Percentiles rank a stretch among this genome's conserved stretches.
Evolutionary conservation across 2,329 filamentous ascomycete species (phyloP).

Genomic region (Hirsutella thompsonii): DNA sequence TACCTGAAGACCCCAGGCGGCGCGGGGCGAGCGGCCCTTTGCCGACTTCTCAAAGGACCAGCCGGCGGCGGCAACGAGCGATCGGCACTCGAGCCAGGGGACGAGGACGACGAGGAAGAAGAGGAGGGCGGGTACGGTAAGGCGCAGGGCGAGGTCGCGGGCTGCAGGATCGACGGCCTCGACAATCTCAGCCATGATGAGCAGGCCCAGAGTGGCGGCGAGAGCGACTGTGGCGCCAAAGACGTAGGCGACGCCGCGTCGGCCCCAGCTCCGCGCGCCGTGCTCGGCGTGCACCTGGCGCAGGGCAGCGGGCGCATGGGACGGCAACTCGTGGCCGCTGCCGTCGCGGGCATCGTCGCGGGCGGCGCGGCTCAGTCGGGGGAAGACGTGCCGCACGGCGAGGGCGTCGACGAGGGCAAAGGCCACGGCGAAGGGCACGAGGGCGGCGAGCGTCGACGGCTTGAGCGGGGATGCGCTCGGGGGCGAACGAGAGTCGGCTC

Average conservation of each 20-base stretch:
- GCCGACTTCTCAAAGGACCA: conserved; percentile 48
- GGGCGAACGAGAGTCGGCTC: conserved; percentile 42
- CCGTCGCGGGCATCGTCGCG: conserved; percentile 32
- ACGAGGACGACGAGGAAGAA: conserved; percentile 62
- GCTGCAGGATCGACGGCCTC: conserved; percentile 58
- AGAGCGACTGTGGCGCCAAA: conserved; percentile 70
- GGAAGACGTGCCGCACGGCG: conserved; percentile 58
- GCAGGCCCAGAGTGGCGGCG: conserved; percentile 62
- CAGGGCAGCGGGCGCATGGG: conserved; percentile 46
- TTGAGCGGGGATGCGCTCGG: conserved; percentile 21
- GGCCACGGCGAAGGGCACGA: conserved; percentile 58
- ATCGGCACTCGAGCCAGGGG: conserved; percentile 67
- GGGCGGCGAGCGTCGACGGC: conserved; percentile 39
- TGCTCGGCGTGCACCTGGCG: conserved; percentile 47
- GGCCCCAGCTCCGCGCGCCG: conserved; percentile 35
- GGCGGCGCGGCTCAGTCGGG: conserved; percentile 53
- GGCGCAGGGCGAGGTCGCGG: conserved; percentile 51
- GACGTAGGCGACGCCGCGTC: conserved; percentile 44
- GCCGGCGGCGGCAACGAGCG: conserved; percentile 42
- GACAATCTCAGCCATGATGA: conserved; percentile 76
- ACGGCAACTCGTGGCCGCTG: conserved; percentile 47
- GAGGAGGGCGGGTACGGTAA: conserved; percentile 59
- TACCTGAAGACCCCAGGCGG: conserved; percentile 52
- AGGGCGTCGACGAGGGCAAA: conserved; percentile 51
- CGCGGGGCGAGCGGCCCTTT: conserved; percentile 40